phyloP scores from a whole-genome alignment of 805 yeast genomes.

The Nakazawaea holstii region DNA sequence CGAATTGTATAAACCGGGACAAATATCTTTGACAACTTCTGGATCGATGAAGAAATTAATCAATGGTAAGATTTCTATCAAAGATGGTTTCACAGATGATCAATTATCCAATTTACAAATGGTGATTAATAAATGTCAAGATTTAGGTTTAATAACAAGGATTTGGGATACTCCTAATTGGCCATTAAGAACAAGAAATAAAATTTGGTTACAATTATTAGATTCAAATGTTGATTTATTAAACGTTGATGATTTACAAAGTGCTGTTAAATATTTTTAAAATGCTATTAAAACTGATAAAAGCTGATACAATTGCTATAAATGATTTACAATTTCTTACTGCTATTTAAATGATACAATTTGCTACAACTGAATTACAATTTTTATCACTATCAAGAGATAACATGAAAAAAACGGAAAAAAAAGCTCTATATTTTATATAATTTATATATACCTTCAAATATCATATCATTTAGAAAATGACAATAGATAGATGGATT shows the following conservation, averaged over 20 bases:
- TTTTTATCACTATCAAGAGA: too few species aligned
- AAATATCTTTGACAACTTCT: constrained; percentile 19
- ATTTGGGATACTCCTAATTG: constrained; percentile 71
- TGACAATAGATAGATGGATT: too few species aligned
- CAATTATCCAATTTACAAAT: constrained; percentile 26
- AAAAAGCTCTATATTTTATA: too few species aligned
- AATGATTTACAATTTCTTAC: too few species aligned
- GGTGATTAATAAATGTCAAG: constrained; percentile 35
- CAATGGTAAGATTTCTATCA: constrained; percentile 12
- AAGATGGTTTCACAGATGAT: constrained; percentile 25
- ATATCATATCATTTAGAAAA: too few species aligned
- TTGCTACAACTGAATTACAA: too few species aligned
- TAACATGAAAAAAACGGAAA: too few species aligned
- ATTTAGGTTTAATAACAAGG: constrained; percentile 46
- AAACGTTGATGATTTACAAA: constrained; percentile 55
- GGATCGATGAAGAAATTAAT: constrained; percentile 18
- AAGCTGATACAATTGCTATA: too few species aligned
- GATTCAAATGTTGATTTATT: constrained; percentile 48
- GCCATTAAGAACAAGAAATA: constrained; percentile 43
- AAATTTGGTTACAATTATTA: constrained; percentile 44
- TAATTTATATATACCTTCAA: too few species aligned
- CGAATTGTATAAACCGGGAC: constrained; percentile 14
- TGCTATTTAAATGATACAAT: too few species aligned
- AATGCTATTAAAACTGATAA: too few species aligned
- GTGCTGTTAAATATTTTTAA: constrained; percentile 7